Percentiles rank a stretch among this genome's conserved stretches.
These are phyloP conservation scores for Botrytis paeoniae DNA, from an alignment of 2,329 filamentous ascomycete genomes.

Conservation along the genomic window DNA sequence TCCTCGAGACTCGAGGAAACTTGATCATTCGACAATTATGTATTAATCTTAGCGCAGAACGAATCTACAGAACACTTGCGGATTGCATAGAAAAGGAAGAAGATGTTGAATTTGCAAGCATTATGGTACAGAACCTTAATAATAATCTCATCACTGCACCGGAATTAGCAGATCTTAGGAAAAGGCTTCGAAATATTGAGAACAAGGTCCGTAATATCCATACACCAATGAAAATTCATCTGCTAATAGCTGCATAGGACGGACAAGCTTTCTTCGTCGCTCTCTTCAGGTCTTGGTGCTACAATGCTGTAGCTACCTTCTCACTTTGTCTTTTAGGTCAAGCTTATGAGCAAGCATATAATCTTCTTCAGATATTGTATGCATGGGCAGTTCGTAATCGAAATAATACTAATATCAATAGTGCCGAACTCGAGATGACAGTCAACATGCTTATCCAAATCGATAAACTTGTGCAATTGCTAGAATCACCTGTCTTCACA, in stretches of 20 bases:
- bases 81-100: constrained; percentile 98
- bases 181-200: constrained; percentile 85
- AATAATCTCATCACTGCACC: constrained; percentile 98
- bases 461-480: constrained; percentile 92
- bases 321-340: constrained; percentile 93
- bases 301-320: constrained; percentile 97
- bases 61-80: constrained; percentile 91
- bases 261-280: constrained; percentile 94
- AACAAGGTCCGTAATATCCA: constrained; percentile 57
- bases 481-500: constrained; percentile 97
- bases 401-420: constrained; percentile 42
- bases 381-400: background rate
- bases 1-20: constrained; percentile 90
- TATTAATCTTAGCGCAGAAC: constrained; percentile 85
- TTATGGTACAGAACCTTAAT: constrained; percentile 99
- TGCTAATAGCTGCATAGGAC: constrained; percentile 53
- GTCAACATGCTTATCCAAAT: constrained; percentile 99
- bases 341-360: constrained; percentile 96
- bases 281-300: constrained; percentile 95
- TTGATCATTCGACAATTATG: constrained; percentile 95
- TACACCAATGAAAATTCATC: background rate
- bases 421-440: constrained; percentile 96
- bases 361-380: constrained; percentile 91
- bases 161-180: constrained; percentile 85
- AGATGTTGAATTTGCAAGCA: constrained; percentile 96